A percentile compares a stretch with the other conserved stretches of the same genome.
These are phyloP conservation scores for Xylaria arbuscula DNA, from an alignment of 2,329 filamentous ascomycete species.

Conservation along the genomic window DNA sequence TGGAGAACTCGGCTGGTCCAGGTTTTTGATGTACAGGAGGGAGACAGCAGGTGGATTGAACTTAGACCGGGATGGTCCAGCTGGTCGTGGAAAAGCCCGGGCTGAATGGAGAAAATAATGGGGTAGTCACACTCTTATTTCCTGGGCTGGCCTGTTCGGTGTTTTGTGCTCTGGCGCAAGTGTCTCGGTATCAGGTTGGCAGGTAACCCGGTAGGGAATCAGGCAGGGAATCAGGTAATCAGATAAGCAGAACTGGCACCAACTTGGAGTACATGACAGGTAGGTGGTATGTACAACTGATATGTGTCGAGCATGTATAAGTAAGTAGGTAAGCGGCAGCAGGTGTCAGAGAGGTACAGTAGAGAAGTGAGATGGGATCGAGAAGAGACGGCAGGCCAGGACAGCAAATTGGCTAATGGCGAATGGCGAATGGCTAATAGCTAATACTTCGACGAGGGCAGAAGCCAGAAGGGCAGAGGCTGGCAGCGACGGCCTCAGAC, in stretches of 20 bases:
- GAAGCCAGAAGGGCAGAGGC: constrained; percentile 33
- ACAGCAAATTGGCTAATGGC: constrained; percentile 47
- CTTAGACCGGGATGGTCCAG: constrained; percentile 38
- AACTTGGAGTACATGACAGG: constrained; percentile 13
- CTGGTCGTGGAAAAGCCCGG: constrained; percentile 42
- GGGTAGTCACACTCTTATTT: constrained; percentile 31
- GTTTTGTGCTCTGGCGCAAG: constrained; percentile 31
- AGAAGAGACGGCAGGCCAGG: constrained; percentile 30
- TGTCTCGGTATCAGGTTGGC: constrained; percentile 41
- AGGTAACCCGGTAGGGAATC: background rate
- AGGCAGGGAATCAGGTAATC: background rate
- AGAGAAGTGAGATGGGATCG: constrained; percentile 25
- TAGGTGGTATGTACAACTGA: background rate
- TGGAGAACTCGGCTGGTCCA: constrained; percentile 26
- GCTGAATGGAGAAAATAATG: constrained; percentile 44
- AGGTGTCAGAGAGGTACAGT: constrained; percentile 15
- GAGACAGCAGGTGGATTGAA: constrained; percentile 23
- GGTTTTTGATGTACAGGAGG: constrained; percentile 30
- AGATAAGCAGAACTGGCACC: constrained; percentile 1
- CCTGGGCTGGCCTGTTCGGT: constrained; percentile 27
- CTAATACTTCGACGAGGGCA: constrained; percentile 41
- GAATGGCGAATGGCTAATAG: background rate
- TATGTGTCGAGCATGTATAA: background rate
- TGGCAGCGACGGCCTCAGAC: constrained; percentile 27
- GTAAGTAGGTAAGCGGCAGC: background rate